These are phyloP conservation scores for Nadsonia commutata DNA, from an alignment of 1,139 yeast genomes.

Conservation along the genomic window DNA sequence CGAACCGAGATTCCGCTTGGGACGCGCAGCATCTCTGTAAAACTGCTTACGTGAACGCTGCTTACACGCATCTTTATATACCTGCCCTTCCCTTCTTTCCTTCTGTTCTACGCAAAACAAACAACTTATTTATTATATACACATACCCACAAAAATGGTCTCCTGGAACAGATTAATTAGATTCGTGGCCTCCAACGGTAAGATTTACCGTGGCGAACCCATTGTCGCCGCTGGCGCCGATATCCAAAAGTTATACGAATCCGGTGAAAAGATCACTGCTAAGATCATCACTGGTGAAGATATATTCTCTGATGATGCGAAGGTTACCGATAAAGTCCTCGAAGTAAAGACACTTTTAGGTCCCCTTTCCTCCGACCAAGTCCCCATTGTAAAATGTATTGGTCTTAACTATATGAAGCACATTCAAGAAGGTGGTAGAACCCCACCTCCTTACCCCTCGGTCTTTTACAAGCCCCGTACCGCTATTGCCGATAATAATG, in stretches of 20 bases:
- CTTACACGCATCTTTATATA: neutral
- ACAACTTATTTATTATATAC: neutral
- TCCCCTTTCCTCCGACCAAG: conserved; percentile 8
- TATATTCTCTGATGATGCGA: conserved; percentile 16
- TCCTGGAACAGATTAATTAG: conserved; percentile 21
- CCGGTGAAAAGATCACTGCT: conserved; percentile 24
- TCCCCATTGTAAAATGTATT: conserved; percentile 13
- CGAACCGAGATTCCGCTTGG: no score
- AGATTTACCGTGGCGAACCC: conserved; percentile 32
- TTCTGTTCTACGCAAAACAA: neutral
- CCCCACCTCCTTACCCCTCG: conserved; percentile 32
- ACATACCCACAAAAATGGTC: conserved; percentile 4
- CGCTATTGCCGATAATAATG: conserved; percentile 27
- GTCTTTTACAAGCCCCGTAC: conserved; percentile 34
- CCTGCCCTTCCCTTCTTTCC: neutral
- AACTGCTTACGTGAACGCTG: no score
- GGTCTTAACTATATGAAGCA: conserved; percentile 23
- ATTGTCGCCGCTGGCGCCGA: conserved; percentile 19
- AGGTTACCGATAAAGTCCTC: conserved; percentile 3
- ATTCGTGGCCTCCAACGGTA: conserved; percentile 28
- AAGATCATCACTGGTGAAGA: conserved; percentile 19
- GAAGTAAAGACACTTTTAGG: conserved; percentile 7
- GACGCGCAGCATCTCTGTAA: no score
- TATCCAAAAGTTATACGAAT: conserved; percentile 11
- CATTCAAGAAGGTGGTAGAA: conserved; percentile 16